These are phyloP conservation scores for Globisporangium heterothallicum DNA, from an alignment of 352 stramenopile species.

Conservation along the genomic window DNA sequence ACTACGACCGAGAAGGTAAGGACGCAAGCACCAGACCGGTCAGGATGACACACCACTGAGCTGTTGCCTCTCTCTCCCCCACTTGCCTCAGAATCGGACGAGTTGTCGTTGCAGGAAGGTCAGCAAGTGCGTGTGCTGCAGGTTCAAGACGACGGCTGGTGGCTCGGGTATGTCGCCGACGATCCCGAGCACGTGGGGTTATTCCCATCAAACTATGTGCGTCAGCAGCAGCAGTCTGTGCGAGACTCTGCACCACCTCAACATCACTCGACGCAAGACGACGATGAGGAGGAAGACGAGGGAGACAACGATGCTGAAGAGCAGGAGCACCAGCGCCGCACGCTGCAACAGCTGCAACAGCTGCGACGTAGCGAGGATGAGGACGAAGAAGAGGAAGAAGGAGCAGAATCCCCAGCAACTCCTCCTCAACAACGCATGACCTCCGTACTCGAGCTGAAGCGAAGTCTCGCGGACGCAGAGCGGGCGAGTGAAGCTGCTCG, in stretches of 20 bases:
- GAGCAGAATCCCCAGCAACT: not conserved
- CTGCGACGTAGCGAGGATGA: constrained; percentile 14
- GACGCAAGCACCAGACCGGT: too few species aligned
- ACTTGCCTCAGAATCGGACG: constrained; percentile 36
- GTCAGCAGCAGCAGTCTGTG: constrained; percentile 14
- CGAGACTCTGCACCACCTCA: not conserved
- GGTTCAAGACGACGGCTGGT: constrained; percentile 64
- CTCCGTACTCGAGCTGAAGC: constrained; percentile 37
- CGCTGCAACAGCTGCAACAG: constrained; percentile 13
- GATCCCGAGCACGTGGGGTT: constrained; percentile 26
- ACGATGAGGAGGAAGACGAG: not conserved
- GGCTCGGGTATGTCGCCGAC: constrained; percentile 34
- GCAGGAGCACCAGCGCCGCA: not conserved
- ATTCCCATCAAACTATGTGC: constrained; percentile 71
- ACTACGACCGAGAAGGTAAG: constrained; percentile 49
- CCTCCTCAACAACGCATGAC: constrained; percentile 14
- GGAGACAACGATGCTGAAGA: not conserved
- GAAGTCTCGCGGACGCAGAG: constrained; percentile 38
- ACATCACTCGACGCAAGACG: not conserved
- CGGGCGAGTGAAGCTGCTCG: constrained; percentile 25
- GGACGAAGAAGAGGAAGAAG: constrained; percentile 4
- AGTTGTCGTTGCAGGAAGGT: constrained; percentile 41
- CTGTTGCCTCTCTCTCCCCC: too few species aligned
- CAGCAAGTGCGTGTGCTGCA: constrained; percentile 39
- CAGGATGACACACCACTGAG: too few species aligned